Base-by-base conservation (phyloP, 305 asterid genomes). In the Fraxinus albicans region DNA sequence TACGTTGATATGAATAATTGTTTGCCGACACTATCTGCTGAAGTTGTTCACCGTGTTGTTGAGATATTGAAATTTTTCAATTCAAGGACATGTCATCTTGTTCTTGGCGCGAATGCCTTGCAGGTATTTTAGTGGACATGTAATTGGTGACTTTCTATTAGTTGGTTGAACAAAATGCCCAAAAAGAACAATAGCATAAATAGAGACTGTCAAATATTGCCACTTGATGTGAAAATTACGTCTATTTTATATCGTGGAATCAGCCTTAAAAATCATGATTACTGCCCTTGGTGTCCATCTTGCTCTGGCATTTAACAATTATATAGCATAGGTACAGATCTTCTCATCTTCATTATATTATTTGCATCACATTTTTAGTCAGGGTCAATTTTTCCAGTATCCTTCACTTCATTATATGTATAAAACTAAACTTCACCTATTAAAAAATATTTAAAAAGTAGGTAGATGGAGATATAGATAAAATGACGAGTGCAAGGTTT, bases 61-160 rank as follows among this genome's bases (percentile, higher is more conserved):
- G 99, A 95, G 85, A 92, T 95, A 82, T 91, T 97, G 94, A 97
- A 97, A 84, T 86, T 94, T 82, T 97, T 97, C 90, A 97, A 97
- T 86, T 93, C 99, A 53, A 93, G 98, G 88, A 90, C 99, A 6
- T 95, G 97, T 83, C 99, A 95, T 84, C 99, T 97, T 87, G 99
- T 97, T 85, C 99, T 97, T 83, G 99, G 99, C 80, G 99, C 99
- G 35, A 97, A 96, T 88, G 99, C 99, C 85, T 95, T 97, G 88
- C 99, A 97, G 99, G 99, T 97, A 87, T 38, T 63, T 73, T 40
- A 60, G 55, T 58, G 60, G 47, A 17, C 72, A 17, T 33, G 40
- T 58, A 70, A 78, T 33, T 78, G 81, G 17, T 34, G 75, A 60
- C 55, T 78, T 78, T 19, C 58, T 60, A 55, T 50, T 76, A 47